Evolutionary conservation across 2,329 filamentous ascomycete species (phyloP).

Genomic region (Eurotiales sp.): DNA sequence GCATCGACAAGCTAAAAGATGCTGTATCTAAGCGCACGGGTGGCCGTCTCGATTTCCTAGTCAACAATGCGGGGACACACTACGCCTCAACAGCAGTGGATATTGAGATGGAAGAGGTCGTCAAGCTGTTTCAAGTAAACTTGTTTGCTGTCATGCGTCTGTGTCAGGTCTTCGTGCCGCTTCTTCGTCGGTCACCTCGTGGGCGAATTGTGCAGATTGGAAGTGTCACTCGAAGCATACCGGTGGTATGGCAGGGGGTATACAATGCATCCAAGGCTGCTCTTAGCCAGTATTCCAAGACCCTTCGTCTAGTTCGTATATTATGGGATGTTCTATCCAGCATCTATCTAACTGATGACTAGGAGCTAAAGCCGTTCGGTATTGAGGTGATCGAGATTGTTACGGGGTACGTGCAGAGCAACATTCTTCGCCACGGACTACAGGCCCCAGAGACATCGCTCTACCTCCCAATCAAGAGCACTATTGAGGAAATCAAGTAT

Average conservation of each 20-base stretch:
- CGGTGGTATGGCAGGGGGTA: slow-evolving; percentile 6
- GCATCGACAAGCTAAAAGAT: not conserved
- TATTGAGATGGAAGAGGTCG: not conserved
- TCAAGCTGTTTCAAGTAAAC: slow-evolving; percentile 1
- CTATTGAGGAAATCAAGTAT: slow-evolving; percentile 17
- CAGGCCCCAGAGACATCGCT: not conserved
- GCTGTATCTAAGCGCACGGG: not conserved
- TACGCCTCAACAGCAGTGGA: not conserved
- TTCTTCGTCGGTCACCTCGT: slow-evolving; percentile 14
- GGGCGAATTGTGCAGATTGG: slow-evolving; percentile 20
- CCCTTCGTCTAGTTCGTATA: not conserved
- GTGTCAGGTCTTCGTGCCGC: slow-evolving; percentile 18
- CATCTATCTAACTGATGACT: not conserved
- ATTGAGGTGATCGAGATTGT: slow-evolving; percentile 4
- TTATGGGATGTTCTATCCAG: not conserved
- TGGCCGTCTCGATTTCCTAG: not conserved
- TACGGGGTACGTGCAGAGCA: slow-evolving; percentile 1
- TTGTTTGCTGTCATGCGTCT: slow-evolving; percentile 15
- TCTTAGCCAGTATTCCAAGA: slow-evolving; percentile 5
- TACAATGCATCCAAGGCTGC: slow-evolving; percentile 10
- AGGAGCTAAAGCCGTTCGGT: slow-evolving; percentile 3
- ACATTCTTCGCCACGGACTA: slow-evolving; percentile 1
- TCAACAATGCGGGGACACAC: slow-evolving; percentile 6
- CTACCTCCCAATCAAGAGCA: slow-evolving; percentile 3
- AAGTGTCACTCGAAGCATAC: slow-evolving; percentile 17